Percentiles rank a stretch among this genome's conserved stretches.
Conservation (phyloP, 306 rosid genomes). For the Quercus gilva region DNA sequence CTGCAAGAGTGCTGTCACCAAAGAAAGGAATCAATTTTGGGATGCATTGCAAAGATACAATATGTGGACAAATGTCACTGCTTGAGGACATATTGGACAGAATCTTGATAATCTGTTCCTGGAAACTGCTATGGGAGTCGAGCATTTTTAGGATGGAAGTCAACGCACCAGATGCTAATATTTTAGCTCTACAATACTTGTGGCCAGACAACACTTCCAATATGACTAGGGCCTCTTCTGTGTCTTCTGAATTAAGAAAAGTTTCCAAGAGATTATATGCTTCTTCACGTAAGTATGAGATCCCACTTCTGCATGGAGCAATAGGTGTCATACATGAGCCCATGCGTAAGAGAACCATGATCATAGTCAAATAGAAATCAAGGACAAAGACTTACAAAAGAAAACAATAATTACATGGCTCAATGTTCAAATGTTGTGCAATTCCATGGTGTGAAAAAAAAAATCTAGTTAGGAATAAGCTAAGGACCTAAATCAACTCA, state of each 20-base stretch:
- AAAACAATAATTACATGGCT: background rate
- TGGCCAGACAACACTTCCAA: slow-evolving; percentile 65
- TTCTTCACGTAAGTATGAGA: slow-evolving; percentile 41
- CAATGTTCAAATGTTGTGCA: slow-evolving; percentile 4
- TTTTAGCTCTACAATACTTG: slow-evolving; percentile 32
- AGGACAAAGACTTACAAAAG: background rate
- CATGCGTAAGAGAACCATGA: slow-evolving; percentile 17
- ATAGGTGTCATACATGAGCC: slow-evolving; percentile 8
- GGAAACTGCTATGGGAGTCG: slow-evolving; percentile 42
- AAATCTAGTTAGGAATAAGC: slow-evolving; percentile 3
- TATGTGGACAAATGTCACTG: slow-evolving; percentile 36
- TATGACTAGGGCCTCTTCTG: slow-evolving; percentile 58
- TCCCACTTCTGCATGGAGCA: slow-evolving; percentile 47
- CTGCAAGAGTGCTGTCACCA: slow-evolving; percentile 29
- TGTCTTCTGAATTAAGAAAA: slow-evolving; percentile 58
- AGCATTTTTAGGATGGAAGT: slow-evolving; percentile 47
- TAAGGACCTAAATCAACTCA: background rate
- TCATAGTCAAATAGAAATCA: background rate
- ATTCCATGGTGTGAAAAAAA: background rate
- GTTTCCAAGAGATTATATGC: slow-evolving; percentile 42
- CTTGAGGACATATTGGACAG: slow-evolving; percentile 54
- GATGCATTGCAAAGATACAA: slow-evolving; percentile 55
- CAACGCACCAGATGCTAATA: slow-evolving; percentile 53
- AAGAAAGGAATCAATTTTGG: slow-evolving; percentile 63
- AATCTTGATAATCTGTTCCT: slow-evolving; percentile 46